Evolutionary conservation across 305 asterid genomes (phyloP).

Genomic region (Andrographis paniculata): DNA sequence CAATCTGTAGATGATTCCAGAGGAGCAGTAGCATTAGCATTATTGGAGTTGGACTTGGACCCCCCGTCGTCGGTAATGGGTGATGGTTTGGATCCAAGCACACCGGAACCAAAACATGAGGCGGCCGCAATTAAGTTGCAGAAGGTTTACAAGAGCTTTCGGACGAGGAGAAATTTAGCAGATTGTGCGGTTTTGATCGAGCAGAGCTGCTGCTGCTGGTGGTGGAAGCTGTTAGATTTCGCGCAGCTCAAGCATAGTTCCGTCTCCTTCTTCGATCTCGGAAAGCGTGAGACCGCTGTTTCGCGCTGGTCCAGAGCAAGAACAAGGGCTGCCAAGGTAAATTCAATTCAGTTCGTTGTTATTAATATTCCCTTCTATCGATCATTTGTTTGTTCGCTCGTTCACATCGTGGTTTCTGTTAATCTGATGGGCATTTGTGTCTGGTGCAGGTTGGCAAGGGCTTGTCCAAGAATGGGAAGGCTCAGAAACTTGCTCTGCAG

Average conservation of each 20-base stretch:
- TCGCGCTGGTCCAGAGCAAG: slow-evolving; percentile 83
- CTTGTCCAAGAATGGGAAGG: slow-evolving; percentile 65
- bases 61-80: neutral
- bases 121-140: slow-evolving; percentile 82
- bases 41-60: neutral
- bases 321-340: slow-evolving; percentile 76
- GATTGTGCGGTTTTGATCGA: slow-evolving; percentile 87
- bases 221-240: slow-evolving; percentile 76
- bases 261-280: slow-evolving; percentile 51
- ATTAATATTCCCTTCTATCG: neutral
- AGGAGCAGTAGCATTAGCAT: neutral
- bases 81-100: slow-evolving; percentile 25
- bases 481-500: slow-evolving; percentile 51
- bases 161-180: slow-evolving; percentile 74
- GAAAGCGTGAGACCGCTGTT: slow-evolving; percentile 56
- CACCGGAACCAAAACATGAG: slow-evolving; percentile 58
- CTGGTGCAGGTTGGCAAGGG: slow-evolving; percentile 44
- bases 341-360: too few relatives aligned
- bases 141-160: slow-evolving; percentile 76
- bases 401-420: neutral
- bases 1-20: neutral
- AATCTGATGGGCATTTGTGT: too few relatives aligned
- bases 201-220: too few relatives aligned
- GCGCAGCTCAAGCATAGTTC: slow-evolving; percentile 66
- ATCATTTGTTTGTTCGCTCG: neutral